phyloP scores from a whole-genome alignment of 148 eudicot species.

The Arbutus unedo region DNA sequence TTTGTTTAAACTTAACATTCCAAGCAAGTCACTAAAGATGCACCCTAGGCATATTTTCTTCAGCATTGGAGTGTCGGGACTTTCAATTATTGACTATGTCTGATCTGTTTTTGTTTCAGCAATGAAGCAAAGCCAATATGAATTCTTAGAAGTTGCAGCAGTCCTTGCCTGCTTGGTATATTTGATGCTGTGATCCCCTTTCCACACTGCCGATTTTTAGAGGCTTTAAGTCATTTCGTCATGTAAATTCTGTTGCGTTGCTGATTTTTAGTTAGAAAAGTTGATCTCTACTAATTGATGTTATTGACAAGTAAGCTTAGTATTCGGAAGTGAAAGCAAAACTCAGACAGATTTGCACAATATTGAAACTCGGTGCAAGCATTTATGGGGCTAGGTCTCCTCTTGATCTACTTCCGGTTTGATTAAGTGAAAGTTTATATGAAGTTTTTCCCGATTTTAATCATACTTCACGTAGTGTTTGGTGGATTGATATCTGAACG shows the following conservation, averaged over 20 bases:
- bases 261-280: background rate
- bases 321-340: background rate
- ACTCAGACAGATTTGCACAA: background rate
- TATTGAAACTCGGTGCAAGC: background rate
- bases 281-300: background rate
- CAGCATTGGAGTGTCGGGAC: background rate
- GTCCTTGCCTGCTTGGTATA: background rate
- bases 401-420: background rate
- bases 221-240: background rate
- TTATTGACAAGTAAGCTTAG: background rate
- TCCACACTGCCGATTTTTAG: background rate
- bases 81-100: background rate
- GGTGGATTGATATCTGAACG: too few species aligned
- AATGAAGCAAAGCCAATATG: background rate
- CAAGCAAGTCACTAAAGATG: background rate
- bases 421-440: background rate
- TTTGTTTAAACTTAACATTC: background rate
- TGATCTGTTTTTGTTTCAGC: slow-evolving; percentile 10
- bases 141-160: background rate
- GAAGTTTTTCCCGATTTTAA: too few species aligned
- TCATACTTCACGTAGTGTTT: too few species aligned
- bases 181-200: background rate
- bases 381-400: background rate
- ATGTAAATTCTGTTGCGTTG: background rate
- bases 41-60: background rate